Percentiles rank a stretch among this genome's conserved stretches.
These are phyloP conservation scores for Dactylonectria estremocensis DNA, from an alignment of 2,329 filamentous ascomycete genomes.

Conservation along the genomic window DNA sequence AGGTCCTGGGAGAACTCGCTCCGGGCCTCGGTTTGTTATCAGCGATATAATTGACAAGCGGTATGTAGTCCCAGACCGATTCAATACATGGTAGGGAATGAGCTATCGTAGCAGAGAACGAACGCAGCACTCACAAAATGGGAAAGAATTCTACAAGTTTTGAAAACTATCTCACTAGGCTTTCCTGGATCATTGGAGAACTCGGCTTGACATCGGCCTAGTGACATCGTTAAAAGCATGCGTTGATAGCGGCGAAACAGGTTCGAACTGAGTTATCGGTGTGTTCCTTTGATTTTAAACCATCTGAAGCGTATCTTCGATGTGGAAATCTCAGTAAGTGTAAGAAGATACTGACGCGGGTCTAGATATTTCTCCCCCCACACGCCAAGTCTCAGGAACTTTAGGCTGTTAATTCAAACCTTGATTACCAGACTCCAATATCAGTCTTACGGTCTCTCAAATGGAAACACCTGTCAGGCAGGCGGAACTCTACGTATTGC, in stretches of 20 bases:
- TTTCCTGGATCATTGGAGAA: neutral
- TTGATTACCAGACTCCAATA: neutral
- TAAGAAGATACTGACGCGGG: neutral
- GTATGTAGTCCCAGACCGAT: constrained; percentile 26
- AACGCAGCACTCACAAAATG: constrained; percentile 23
- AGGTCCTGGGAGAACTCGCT: constrained; percentile 8
- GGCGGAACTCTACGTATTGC: constrained; percentile 21
- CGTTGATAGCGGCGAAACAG: too few species aligned
- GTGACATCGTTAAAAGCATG: too few species aligned
- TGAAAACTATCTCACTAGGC: neutral
- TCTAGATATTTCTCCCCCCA: too few species aligned
- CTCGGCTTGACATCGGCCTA: too few species aligned
- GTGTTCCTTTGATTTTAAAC: too few species aligned
- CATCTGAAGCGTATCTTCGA: neutral
- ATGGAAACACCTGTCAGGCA: constrained; percentile 10
- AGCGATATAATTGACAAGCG: too few species aligned
- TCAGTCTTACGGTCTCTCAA: constrained; percentile 10
- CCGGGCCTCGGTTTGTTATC: constrained; percentile 42
- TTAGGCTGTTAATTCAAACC: constrained; percentile 4
- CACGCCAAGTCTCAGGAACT: neutral
- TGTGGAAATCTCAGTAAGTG: too few species aligned
- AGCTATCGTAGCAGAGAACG: neutral
- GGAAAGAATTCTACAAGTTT: neutral
- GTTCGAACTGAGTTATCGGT: neutral
- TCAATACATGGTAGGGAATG: constrained; percentile 26